Percentiles rank a stretch among this genome's conserved stretches.
These are phyloP conservation scores for Cymbidium sinense DNA, from an alignment of 106 monocot species.

Conservation along the genomic window DNA sequence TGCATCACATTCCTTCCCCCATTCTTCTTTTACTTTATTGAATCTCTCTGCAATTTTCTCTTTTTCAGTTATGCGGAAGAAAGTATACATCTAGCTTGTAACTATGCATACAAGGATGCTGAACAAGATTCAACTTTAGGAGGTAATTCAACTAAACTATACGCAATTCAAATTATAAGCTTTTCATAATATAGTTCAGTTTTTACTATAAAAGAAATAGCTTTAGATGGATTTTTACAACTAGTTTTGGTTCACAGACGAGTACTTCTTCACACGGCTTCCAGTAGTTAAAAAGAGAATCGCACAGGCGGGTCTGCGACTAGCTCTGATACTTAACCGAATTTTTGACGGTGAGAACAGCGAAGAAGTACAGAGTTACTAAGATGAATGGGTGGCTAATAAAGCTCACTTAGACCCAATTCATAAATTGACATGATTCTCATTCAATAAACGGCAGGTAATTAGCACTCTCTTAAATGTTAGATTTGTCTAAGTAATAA, in stretches of 20 bases:
- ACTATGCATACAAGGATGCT: conserved; percentile 90
- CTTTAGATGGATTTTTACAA: neutral
- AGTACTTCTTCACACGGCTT: conserved; percentile 22
- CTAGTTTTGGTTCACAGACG: neutral
- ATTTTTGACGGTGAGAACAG: conserved; percentile 12
- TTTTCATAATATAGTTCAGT: neutral
- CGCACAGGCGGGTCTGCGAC: conserved; percentile 17
- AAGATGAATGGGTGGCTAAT: neutral
- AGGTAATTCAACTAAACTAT: conserved; percentile 62
- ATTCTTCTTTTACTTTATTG: neutral
- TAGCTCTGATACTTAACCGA: conserved; percentile 16
- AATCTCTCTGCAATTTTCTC: neutral
- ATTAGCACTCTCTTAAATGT: neutral
- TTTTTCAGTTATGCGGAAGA: conserved; percentile 74
- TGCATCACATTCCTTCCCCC: neutral
- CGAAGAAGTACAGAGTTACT: neutral
- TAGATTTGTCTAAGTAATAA: neutral
- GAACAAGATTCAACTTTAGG: conserved; percentile 58
- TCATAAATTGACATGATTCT: neutral
- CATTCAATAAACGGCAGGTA: neutral
- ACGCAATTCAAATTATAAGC: neutral
- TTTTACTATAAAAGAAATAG: neutral
- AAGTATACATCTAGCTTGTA: conserved; percentile 59
- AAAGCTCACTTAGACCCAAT: neutral
- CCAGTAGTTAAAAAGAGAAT: conserved; percentile 20